phyloP scores from a whole-genome alignment of 2,329 filamentous ascomycete genomes.

The Penicillium sp. region DNA sequence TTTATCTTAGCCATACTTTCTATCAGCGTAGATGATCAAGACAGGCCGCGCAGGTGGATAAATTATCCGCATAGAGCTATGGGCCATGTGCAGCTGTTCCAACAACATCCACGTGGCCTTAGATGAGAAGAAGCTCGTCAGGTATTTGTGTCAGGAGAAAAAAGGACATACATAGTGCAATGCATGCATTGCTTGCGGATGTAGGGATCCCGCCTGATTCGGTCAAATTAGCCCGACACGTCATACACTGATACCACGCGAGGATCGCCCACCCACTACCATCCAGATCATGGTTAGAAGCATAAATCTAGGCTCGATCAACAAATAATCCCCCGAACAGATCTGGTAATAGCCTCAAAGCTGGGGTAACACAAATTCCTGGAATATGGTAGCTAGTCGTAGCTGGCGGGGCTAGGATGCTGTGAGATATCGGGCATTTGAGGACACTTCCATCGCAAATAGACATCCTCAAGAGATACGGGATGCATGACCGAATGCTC shows the following conservation, averaged over 20 bases:
- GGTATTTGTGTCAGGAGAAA: neutral
- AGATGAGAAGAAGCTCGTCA: neutral
- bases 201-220: neutral
- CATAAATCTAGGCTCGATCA: neutral
- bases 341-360: neutral
- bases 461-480: neutral
- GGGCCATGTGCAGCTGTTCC: too few species aligned
- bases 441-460: neutral
- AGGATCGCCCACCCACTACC: neutral
- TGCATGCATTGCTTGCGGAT: neutral
- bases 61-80: too few species aligned
- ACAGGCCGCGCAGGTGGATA: too few species aligned
- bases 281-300: neutral
- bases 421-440: neutral
- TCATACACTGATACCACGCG: neutral
- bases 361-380: neutral
- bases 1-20: too few species aligned
- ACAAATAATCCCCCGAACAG: neutral
- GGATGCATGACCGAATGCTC: neutral
- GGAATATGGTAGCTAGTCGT: neutral
- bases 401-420: neutral
- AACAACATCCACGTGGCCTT: neutral
- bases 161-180: neutral
- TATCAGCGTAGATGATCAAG: too few species aligned
- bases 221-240: conserved; percentile 1